Base-by-base conservation (phyloP, 768 basidiomycete species). In the Boletus subcaerulescens region DNA sequence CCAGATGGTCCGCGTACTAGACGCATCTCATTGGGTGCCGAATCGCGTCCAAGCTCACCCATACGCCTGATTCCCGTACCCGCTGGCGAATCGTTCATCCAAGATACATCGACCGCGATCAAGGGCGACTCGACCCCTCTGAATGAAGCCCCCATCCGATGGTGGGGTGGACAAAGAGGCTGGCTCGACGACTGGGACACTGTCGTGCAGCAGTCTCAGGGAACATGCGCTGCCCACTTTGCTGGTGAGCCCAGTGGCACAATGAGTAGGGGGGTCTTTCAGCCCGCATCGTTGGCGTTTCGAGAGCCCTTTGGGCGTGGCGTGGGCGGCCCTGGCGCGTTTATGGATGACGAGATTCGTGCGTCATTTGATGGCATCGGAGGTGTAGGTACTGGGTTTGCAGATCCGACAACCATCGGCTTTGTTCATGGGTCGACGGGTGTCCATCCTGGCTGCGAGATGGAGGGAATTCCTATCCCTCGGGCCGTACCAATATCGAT, bases 161-260 rank as follows among this genome's bases (percentile, higher is more conserved):
- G 64, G 62, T 61, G 62, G 59, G 59, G 62, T 15, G 59, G 61
- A 45, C 45, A 31, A 39, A 36, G 47, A 14, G 40, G 60, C 20
- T 65, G 64, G 63, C 39, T 45, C 9, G 45, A 63, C 13, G 63
- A 65, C 36, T 66, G 64, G 64, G 55, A 55, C 41, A 51, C 41
- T 43, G 26, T n/a, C 18, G 13, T 22, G 5, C 49, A 47, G 43
- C 50, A 50, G 13, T 36, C 29, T 33, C 43, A 29, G 45, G 39
- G 48, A 29, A 10, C 24, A 22, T 42, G 15, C 13, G 4, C 6
- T 29, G 4, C 15, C 31, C 31, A 51, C 17, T 35, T 39, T 35
- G 13, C 17, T 14, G 33, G 7, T 12, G 47, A 43, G 5, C 20
- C 32, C 14, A 42, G 48, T 5, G 33, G 42, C 17, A 6, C 18